These are phyloP conservation scores for Gossypium bickii DNA, from an alignment of 345 rosid species.

Conservation along the genomic window DNA sequence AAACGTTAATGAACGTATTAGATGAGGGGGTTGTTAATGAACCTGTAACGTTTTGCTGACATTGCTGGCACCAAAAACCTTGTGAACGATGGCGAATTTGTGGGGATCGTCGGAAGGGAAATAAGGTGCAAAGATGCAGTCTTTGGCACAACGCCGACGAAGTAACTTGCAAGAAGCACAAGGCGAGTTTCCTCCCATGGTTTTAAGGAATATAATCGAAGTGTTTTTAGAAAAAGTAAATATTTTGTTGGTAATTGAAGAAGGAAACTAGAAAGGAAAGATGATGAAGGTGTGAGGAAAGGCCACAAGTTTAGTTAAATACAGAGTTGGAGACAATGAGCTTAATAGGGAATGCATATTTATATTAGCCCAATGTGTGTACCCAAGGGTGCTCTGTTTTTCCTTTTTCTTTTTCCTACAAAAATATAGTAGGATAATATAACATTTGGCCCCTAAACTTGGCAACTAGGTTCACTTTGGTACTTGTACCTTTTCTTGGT, in stretches of 20 bases:
- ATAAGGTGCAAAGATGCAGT: conserved; percentile 65
- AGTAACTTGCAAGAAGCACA: conserved; percentile 70
- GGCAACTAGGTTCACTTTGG: too few species aligned
- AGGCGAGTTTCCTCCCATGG: conserved; percentile 47
- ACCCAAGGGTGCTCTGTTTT: neutral
- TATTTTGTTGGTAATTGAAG: neutral
- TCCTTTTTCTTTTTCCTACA: too few species aligned
- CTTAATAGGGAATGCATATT: neutral
- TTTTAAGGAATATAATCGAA: neutral
- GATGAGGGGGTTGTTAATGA: neutral
- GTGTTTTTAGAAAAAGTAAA: neutral
- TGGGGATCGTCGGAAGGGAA: conserved; percentile 61
- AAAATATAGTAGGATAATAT: too few species aligned
- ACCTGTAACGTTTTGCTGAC: conserved; percentile 74
- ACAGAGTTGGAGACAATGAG: neutral
- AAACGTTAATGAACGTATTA: too few species aligned
- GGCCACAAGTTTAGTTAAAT: neutral
- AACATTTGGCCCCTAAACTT: too few species aligned
- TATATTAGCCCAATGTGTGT: conserved; percentile 1
- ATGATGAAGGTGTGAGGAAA: neutral
- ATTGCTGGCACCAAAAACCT: conserved; percentile 70
- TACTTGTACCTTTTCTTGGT: too few species aligned
- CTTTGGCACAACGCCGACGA: conserved; percentile 59
- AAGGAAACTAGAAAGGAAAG: neutral
- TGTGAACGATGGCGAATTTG: conserved; percentile 65